Evolutionary conservation across 768 basidiomycete species (phyloP).

Genomic region (Butyriboletus loyo): DNA sequence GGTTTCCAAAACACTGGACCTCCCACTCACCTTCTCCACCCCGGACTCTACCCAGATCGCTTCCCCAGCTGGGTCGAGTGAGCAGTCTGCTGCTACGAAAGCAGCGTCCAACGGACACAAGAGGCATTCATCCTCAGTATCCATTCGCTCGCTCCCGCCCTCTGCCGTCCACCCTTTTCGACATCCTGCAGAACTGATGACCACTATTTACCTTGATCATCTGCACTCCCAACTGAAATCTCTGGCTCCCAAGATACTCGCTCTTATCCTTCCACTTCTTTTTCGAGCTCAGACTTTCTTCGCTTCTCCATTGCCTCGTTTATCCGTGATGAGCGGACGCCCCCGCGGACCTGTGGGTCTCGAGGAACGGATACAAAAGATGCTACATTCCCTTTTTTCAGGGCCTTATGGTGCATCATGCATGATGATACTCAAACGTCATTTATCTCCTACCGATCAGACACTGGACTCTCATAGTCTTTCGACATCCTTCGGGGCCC

Average conservation of each 20-base stretch:
- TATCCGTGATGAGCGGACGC: constrained; percentile 49
- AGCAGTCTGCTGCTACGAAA: constrained; percentile 23
- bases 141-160: constrained; percentile 42
- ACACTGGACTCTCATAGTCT: constrained; percentile 25
- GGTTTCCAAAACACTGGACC: constrained; percentile 50
- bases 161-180: constrained; percentile 32
- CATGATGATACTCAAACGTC: constrained; percentile 57
- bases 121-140: constrained; percentile 61
- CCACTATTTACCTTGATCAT: constrained; percentile 61
- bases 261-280: constrained; percentile 63
- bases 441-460: constrained; percentile 44
- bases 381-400: constrained; percentile 53
- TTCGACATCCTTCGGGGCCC: constrained; percentile 52
- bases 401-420: constrained; percentile 67
- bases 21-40: constrained; percentile 22
- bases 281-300: constrained; percentile 68
- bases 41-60: constrained; percentile 14
- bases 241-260: constrained; percentile 52
- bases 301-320: constrained; percentile 62
- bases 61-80: constrained; percentile 32
- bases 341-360: constrained; percentile 31
- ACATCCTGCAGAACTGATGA: constrained; percentile 62
- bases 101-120: constrained; percentile 42
- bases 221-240: constrained; percentile 59
- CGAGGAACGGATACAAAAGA: constrained; percentile 58